A percentile compares a stretch with the other conserved stretches of the same genome.
phyloP scores from a whole-genome alignment of 2,329 filamentous ascomycete species.

The Fusarium illudens region DNA sequence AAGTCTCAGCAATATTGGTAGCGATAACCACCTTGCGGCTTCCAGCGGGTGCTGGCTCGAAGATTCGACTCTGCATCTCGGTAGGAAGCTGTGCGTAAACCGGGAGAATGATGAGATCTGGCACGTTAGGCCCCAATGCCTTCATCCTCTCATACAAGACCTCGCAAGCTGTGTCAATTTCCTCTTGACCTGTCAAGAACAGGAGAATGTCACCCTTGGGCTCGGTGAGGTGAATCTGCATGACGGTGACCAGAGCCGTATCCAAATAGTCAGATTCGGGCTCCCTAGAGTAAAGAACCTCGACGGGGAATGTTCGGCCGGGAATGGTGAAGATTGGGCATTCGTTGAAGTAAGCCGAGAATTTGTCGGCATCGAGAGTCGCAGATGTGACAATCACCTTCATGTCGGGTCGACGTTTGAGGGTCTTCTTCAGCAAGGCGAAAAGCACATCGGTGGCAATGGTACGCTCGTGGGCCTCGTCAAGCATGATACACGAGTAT shows the following conservation, averaged over 20 bases:
- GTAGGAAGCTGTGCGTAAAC: slow-evolving; percentile 95
- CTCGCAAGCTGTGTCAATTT: slow-evolving; percentile 95
- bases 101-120: slow-evolving; percentile 89
- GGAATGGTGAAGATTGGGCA: slow-evolving; percentile 98
- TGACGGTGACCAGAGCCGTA: slow-evolving; percentile 91
- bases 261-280: slow-evolving; percentile 97
- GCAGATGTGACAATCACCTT: slow-evolving; percentile 97
- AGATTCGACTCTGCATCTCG: slow-evolving; percentile 93
- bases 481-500: slow-evolving; percentile 97
- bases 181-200: slow-evolving; percentile 96
- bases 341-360: slow-evolving; percentile 93
- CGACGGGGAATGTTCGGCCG: slow-evolving; percentile 92
- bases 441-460: slow-evolving; percentile 97
- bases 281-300: slow-evolving; percentile 93
- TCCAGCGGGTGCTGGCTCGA: slow-evolving; percentile 88
- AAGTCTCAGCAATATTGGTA: slow-evolving; percentile 98
- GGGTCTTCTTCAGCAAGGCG: slow-evolving; percentile 89
- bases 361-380: slow-evolving; percentile 96
- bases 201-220: slow-evolving; percentile 93
- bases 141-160: slow-evolving; percentile 97
- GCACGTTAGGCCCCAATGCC: slow-evolving; percentile 86
- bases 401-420: slow-evolving; percentile 84
- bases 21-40: slow-evolving; percentile 95
- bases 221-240: slow-evolving; percentile 97
- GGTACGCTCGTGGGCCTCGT: slow-evolving; percentile 97